Conservation (phyloP, 225 moss, liverwort and hornwort genomes). For the Bryoerythrophyllum caledonicum region DNA sequence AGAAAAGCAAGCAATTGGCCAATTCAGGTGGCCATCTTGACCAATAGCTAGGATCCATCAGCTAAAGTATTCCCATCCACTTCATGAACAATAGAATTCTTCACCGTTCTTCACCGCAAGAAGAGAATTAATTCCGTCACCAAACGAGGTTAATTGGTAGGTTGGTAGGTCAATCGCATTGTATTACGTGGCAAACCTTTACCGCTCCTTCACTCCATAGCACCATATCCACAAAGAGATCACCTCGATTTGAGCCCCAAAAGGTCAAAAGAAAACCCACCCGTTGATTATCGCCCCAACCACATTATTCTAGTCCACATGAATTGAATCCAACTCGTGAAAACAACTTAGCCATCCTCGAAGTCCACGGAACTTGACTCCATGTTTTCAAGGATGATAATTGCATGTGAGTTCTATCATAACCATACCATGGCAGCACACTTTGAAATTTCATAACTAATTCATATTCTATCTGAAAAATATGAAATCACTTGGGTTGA, state of each 20-base stretch:
- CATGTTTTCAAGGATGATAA: no score
- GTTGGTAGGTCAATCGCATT: constrained; percentile 1
- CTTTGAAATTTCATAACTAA: no score
- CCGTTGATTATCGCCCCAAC: constrained; percentile 3
- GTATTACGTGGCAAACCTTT: not conserved
- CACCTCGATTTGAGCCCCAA: not conserved
- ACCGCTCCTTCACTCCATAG: not conserved
- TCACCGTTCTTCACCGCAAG: constrained; percentile 10
- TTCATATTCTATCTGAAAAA: no score
- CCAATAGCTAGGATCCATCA: not conserved
- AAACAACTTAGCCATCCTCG: not conserved
- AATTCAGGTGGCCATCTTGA: constrained; percentile 10
- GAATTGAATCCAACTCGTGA: not conserved
- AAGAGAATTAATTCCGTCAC: not conserved
- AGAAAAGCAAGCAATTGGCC: no score
- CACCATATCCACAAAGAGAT: not conserved
- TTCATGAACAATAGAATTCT: not conserved
- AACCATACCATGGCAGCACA: no score
- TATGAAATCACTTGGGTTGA: no score
- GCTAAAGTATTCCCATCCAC: not conserved
- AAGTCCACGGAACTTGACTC: not conserved
- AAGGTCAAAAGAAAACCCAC: not conserved
- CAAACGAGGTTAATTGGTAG: not conserved
- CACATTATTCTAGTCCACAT: constrained; percentile 4
- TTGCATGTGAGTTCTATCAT: no score